Base-by-base conservation (phyloP, 768 basidiomycete genomes). In the Boletus subparvulus region DNA sequence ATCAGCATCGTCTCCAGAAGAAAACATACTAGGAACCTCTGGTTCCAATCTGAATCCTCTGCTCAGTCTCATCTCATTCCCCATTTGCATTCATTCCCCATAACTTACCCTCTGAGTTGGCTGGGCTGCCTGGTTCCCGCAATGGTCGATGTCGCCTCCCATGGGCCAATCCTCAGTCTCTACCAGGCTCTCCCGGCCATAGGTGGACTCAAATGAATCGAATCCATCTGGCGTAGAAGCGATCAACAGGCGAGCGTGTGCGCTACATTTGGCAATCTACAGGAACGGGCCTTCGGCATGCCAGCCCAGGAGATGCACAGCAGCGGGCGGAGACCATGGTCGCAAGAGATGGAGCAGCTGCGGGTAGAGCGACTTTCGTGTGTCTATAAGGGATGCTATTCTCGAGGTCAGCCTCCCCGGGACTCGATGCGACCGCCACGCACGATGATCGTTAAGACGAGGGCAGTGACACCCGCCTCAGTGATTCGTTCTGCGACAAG, bases 221-320 rank as follows among this genome's bases (percentile, higher is more conserved):
- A 84, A 80, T 6, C 87, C 86, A n/a, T 83, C 77, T 1, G 77
- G 75, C 1, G 91, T 89, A 24, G 80, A 61, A 26, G 83, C 69
- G 32, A 91, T 83, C 71, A 83, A 84, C 4, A 82, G 76, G 4
- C 83, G 82, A 1, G 88, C 80, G 68, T 96, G 94, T 3, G 90
- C 90, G 3, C 94, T 93, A 42, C 88, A 84, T 69, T 93, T 93
- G 17, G 80, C 79, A 41, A 83, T 73, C 53, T 92, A 86, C 41
- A 94, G 79, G 76, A 94, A 95, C 0, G 94, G 93, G 0, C 94
- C 94, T 72, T 96, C 94, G 26, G 83, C 90, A 61, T 96, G 94
- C 87, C 90, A 95, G 28, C 94, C 94, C 13, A 95, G 81, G 3
- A 93, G 71, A 35, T 82, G 86, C 0, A 92, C 92, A 11, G 87